Evolutionary conservation across 225 moss, liverwort and hornwort species (phyloP).

Genomic region (Sphagnum tenellum): DNA sequence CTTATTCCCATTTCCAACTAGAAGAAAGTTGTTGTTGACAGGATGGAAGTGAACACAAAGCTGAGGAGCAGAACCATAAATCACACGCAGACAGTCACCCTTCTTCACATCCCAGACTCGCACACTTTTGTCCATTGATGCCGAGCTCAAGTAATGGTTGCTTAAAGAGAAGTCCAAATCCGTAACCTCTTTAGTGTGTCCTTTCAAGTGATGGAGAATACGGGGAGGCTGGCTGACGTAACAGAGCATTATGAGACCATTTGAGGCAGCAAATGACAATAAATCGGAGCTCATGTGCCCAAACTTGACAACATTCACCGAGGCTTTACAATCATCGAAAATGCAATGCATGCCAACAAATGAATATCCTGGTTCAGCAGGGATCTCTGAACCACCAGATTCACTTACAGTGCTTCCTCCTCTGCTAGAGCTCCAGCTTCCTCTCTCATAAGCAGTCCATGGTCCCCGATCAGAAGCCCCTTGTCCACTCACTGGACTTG

Average conservation of each 20-base stretch:
- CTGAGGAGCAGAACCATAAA: slow-evolving; percentile 76
- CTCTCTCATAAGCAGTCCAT: slow-evolving; percentile 79
- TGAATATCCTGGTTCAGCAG: slow-evolving; percentile 77
- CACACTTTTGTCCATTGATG: slow-evolving; percentile 83
- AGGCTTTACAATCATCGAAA: slow-evolving; percentile 95
- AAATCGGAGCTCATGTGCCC: slow-evolving; percentile 91
- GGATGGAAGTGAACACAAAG: slow-evolving; percentile 89
- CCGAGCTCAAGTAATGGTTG: slow-evolving; percentile 87
- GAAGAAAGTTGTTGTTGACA: slow-evolving; percentile 93
- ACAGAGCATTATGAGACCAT: slow-evolving; percentile 71
- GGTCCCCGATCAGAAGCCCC: slow-evolving; percentile 64
- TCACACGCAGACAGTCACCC: slow-evolving; percentile 75
- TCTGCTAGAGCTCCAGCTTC: slow-evolving; percentile 68
- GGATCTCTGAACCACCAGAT: slow-evolving; percentile 30
- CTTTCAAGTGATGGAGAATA: slow-evolving; percentile 64
- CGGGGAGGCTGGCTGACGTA: slow-evolving; percentile 69
- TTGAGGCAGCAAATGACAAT: slow-evolving; percentile 75
- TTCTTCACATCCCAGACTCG: slow-evolving; percentile 89
- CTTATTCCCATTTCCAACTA: slow-evolving; percentile 67
- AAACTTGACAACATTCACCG: slow-evolving; percentile 89
- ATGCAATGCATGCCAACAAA: slow-evolving; percentile 98
- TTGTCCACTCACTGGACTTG: slow-evolving; percentile 77
- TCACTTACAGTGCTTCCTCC: slow-evolving; percentile 25
- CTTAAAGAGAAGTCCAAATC: slow-evolving; percentile 93
- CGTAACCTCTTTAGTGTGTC: slow-evolving; percentile 88